phyloP scores from a whole-genome alignment of 1,284 basidiomycete species.

The Cutaneotrichosporon mucoides region DNA sequence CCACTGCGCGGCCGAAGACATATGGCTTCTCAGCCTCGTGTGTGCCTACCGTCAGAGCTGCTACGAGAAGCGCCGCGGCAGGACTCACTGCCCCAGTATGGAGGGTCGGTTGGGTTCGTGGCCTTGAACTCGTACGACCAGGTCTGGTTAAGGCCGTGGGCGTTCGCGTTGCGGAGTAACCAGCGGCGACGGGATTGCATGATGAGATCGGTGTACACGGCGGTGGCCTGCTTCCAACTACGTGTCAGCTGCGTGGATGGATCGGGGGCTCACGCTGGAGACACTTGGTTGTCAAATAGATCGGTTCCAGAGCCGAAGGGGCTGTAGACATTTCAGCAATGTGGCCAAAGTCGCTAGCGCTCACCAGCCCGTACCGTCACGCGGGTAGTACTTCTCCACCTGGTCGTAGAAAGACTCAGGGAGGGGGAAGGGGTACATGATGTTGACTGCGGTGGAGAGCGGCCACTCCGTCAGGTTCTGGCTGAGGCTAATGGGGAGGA shows the following conservation, averaged over 20 bases:
- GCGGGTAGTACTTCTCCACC: neutral
- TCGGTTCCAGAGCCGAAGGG: slow-evolving; percentile 43
- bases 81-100: slow-evolving; percentile 17
- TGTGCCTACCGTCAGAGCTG: slow-evolving; percentile 6
- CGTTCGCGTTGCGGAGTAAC: slow-evolving; percentile 28
- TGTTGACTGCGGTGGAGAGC: neutral
- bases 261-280: neutral
- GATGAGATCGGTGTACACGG: slow-evolving; percentile 29
- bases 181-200: slow-evolving; percentile 33
- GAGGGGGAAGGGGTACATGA: slow-evolving; percentile 1
- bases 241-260: neutral
- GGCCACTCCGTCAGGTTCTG: neutral
- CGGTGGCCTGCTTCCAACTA: slow-evolving; percentile 30
- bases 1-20: slow-evolving; percentile 24
- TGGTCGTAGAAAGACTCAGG: neutral
- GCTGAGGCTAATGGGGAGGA: neutral
- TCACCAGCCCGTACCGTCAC: neutral
- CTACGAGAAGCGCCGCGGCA: no score
- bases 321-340: slow-evolving; percentile 3
- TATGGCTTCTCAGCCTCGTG: slow-evolving; percentile 33
- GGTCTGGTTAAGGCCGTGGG: slow-evolving; percentile 25
- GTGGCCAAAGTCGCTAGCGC: neutral
- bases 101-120: slow-evolving; percentile 14
- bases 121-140: slow-evolving; percentile 40
- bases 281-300: slow-evolving; percentile 22